Percentiles rank a stretch among this genome's conserved stretches.
Evolutionary conservation across 345 rosid species (phyloP).

Genomic region (Punica granatum): DNA sequence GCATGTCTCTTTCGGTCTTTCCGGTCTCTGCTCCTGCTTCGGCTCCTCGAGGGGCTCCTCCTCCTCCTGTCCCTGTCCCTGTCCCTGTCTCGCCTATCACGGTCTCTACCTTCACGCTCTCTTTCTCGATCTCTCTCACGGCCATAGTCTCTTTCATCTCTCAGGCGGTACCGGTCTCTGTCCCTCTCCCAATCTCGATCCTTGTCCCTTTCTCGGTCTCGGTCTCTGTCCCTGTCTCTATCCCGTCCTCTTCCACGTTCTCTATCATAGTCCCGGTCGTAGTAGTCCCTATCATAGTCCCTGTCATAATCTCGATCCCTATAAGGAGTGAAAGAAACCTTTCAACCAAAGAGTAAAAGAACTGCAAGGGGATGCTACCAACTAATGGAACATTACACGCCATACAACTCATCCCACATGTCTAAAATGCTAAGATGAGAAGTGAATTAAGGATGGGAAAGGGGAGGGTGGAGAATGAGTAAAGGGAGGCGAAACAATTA

Average conservation of each 20-base stretch:
- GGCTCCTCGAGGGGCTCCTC: conserved; percentile 60
- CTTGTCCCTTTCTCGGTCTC: conserved; percentile 33
- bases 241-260: conserved; percentile 25
- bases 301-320: conserved; percentile 64
- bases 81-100: conserved; percentile 58
- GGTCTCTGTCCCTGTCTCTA: conserved; percentile 15
- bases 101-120: conserved; percentile 72
- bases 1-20: conserved; percentile 49
- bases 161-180: conserved; percentile 54
- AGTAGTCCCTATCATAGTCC: conserved; percentile 51
- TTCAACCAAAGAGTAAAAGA: neutral
- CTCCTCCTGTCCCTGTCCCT: conserved; percentile 45
- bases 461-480: neutral
- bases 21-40: conserved; percentile 62
- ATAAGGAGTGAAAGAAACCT: neutral
- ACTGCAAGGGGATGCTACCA: neutral
- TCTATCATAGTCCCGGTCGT: conserved; percentile 30
- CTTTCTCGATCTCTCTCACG: conserved; percentile 66
- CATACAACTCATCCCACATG: neutral
- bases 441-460: neutral
- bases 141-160: conserved; percentile 65
- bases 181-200: conserved; percentile 59
- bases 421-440: neutral
- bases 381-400: neutral
- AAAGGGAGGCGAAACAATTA: neutral